Percentiles rank a stretch among this genome's conserved stretches.
These are phyloP conservation scores for Cytospora schulzeri DNA, from an alignment of 2,329 filamentous ascomycete species.

Conservation along the genomic window DNA sequence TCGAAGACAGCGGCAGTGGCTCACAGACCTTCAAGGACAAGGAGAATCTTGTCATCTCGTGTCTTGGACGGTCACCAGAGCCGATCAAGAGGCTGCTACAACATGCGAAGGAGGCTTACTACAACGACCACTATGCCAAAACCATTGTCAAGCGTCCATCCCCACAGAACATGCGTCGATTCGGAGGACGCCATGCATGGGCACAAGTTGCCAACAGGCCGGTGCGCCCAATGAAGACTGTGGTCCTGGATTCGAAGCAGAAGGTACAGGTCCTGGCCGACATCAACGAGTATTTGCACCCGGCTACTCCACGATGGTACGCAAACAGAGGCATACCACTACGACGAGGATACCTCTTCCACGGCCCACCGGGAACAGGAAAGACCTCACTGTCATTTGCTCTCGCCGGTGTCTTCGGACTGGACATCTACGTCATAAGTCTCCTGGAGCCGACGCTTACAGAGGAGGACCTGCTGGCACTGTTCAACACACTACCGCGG, in stretches of 20 bases:
- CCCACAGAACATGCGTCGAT: conserved; percentile 49
- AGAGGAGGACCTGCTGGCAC: conserved; percentile 59
- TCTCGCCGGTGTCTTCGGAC: conserved; percentile 64
- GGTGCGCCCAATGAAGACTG: conserved; percentile 71
- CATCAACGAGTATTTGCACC: conserved; percentile 77
- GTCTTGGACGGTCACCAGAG: conserved; percentile 53
- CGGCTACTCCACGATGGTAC: conserved; percentile 72
- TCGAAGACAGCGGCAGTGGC: conserved; percentile 39
- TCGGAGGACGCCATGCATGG: conserved; percentile 51
- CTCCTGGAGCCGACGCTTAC: conserved; percentile 61
- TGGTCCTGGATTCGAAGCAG: conserved; percentile 69
- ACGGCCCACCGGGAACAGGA: conserved; percentile 74
- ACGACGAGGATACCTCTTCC: conserved; percentile 74
- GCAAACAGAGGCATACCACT: conserved; percentile 75
- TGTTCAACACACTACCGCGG: conserved; percentile 63
- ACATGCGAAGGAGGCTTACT: conserved; percentile 56
- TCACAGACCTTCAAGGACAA: conserved; percentile 49
- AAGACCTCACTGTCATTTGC: conserved; percentile 71
- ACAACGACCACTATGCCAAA: conserved; percentile 54
- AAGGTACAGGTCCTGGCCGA: conserved; percentile 70
- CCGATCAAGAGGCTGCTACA: conserved; percentile 59
- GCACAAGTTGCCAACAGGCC: conserved; percentile 62
- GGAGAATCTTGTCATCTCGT: conserved; percentile 57
- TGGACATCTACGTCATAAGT: conserved; percentile 67
- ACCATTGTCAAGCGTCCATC: conserved; percentile 60